Evolutionary conservation across 1,284 basidiomycete genomes (phyloP), one percentile per base, ranked within the genome.

Genomic region (Marasmius fiardii): DNA sequence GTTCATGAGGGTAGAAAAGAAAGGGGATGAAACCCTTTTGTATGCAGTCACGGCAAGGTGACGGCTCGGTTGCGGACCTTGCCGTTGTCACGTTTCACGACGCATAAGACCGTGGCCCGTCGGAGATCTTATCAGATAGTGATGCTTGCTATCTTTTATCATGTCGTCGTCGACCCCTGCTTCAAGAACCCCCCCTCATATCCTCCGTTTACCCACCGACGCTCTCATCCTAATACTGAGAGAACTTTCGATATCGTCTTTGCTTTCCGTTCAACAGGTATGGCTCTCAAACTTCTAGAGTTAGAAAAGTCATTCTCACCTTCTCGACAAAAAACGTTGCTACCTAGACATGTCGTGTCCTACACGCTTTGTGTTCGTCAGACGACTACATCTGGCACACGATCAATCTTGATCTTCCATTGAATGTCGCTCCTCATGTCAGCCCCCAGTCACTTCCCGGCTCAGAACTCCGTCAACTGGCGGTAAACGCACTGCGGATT

Each of bases 341-440:
- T n/a, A n/a, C 71, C 69, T 67, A 83, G 81, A 79, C 79, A 67
- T 77, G 77, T 73, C 79, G 78, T 75, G 74, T 70, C 56, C 67
- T 83, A 55, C 76, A 84, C 67, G 73, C 74, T 24, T 67, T 79
- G 41, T 73, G 71, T 23, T 73, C 68, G 50, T 68, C 68, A 33
- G 78, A 82, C n/a, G n/a, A n/a, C 64, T 78, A 80, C 64, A 68
- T 80, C 26, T 81, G 79, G 80, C 79, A 80, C 66, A 70, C 71
- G 44, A 63, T 80, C 52, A 63, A 63, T 39, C 54, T 67, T 53
- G 64, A 68, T 61, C 57, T 73, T 34, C 70, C 74, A 56, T 64
- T 74, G 39, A 72, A 75, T 56, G 61, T 75, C 23, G 67, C 72
- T 23, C 57, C 53, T 31, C 65, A 70, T 50, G 58, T 62, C 4